Evolutionary conservation across 306 rosid species (phyloP), one percentile per base, ranked within the genome.

Genomic region (Castanea mollissima): DNA sequence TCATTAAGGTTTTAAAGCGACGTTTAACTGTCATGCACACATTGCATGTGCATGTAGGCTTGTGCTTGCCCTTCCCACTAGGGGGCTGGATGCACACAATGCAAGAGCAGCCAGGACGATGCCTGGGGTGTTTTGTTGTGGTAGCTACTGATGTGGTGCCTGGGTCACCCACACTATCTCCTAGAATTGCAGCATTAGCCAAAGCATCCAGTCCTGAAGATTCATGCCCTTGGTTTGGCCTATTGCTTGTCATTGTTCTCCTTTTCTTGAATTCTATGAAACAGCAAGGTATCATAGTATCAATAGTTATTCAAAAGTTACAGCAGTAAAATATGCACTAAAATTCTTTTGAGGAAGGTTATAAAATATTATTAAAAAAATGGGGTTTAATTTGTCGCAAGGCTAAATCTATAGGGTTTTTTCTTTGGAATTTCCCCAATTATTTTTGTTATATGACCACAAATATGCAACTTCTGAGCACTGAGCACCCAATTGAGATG

Each of bases 31-130:
- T 91, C 92, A 87, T 89, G 90, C 99, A 95, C 62, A 95, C 99
- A 2, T 86, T 87, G 87, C 99, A 95, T 13, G 93, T 91, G 90
- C 99, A 95, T 55, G 97, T 83, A 69, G 99, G 98, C 78, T 95
- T 95, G 90, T 95, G 99, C 89, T 95, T 95, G 55, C 99, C 99
- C 86, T 95, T 95, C 71, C 99, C 99, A 67, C 99, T 95, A 0
- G 99, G 99, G 71, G 99, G 99, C 83, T 95, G 99, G 90, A 95
- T 95, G 87, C 99, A 95, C 72, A 95, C 99, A 83, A 95, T 95
- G 86, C 99, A 95, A 67, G 99, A 93, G 90, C 99, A 95, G 77
- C 99, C 99, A 21, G 99, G 98, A 51, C 99, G 97, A 79, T 95
- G 99, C 74, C 99, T 85, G 20, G 99, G 99, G 84, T 95, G 99